Conservation (phyloP, 2,329 filamentous ascomycete species). For the Colletotrichum lindemuthianum region DNA sequence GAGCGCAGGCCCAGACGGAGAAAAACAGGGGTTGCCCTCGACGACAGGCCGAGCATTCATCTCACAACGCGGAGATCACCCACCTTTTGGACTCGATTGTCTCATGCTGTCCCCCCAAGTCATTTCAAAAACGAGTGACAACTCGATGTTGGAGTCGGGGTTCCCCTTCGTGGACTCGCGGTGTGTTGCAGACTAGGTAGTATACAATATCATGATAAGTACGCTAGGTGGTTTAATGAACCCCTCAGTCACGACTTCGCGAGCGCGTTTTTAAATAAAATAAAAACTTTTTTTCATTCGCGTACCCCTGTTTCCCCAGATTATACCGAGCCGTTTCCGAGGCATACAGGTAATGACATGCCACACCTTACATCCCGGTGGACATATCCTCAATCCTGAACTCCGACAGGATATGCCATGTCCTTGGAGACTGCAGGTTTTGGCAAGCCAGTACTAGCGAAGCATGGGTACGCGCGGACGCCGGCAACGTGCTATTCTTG, state of each 20-base stretch:
- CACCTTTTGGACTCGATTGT: constrained; percentile 30
- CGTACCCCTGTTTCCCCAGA: constrained; percentile 31
- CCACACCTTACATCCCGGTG: background rate
- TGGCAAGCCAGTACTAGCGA: too few species aligned
- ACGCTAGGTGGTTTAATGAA: background rate
- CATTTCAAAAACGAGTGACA: constrained; percentile 32
- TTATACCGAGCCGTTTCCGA: constrained; percentile 19
- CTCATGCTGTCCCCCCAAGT: constrained; percentile 30
- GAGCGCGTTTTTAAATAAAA: constrained; percentile 5
- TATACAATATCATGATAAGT: background rate
- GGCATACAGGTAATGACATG: background rate
- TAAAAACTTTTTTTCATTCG: constrained; percentile 11
- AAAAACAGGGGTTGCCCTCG: constrained; percentile 35
- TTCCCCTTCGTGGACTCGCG: background rate
- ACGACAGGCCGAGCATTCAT: constrained; percentile 34
- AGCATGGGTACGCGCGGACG: too few species aligned
- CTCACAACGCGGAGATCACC: constrained; percentile 34
- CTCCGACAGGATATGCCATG: too few species aligned
- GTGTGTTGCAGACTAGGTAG: background rate
- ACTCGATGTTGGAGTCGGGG: constrained; percentile 2
- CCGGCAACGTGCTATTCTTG: too few species aligned
- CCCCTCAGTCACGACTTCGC: constrained; percentile 8
- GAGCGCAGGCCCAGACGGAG: constrained; percentile 19
- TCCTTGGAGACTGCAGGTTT: too few species aligned
- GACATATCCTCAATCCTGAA: too few species aligned